These are phyloP conservation scores for Microsporum audouinii DNA, from an alignment of 2,329 filamentous ascomycete species.

Conservation along the genomic window DNA sequence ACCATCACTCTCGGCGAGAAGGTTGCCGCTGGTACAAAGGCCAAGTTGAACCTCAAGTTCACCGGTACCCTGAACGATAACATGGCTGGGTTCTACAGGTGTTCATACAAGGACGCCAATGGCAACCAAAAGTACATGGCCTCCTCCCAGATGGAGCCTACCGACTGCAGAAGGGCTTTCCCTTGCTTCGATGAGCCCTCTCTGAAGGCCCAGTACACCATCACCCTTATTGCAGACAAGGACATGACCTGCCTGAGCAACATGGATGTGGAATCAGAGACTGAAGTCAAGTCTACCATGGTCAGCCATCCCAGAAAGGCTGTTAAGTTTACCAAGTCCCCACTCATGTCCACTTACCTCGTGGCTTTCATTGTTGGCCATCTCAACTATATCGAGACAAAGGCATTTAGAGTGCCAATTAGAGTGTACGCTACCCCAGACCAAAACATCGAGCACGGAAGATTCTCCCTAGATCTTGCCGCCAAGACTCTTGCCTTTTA, in stretches of 20 bases:
- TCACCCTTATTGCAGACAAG: constrained; percentile 84
- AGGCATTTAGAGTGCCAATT: constrained; percentile 80
- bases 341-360: constrained; percentile 91
- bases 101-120: constrained; percentile 74
- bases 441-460: constrained; percentile 78
- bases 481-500: constrained; percentile 87
- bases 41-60: constrained; percentile 66
- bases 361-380: constrained; percentile 89
- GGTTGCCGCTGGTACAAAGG: constrained; percentile 63
- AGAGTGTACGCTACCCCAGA: constrained; percentile 89
- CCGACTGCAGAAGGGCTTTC: constrained; percentile 83
- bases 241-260: constrained; percentile 86
- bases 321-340: constrained; percentile 84
- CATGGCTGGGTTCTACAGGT: constrained; percentile 96
- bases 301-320: constrained; percentile 61
- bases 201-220: constrained; percentile 82
- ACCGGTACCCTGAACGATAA: constrained; percentile 76
- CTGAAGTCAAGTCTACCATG: constrained; percentile 54
- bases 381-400: constrained; percentile 86
- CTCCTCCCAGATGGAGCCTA: constrained; percentile 92
- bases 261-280: constrained; percentile 82
- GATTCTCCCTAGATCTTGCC: constrained; percentile 80
- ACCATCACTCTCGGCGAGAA: constrained; percentile 66
- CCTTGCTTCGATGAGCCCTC: constrained; percentile 95
- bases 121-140: constrained; percentile 73